Evolutionary conservation across 2,329 filamentous ascomycete genomes (phyloP), one percentile per base, ranked within the genome.

Genomic region (Endocalyx cinctus): DNA sequence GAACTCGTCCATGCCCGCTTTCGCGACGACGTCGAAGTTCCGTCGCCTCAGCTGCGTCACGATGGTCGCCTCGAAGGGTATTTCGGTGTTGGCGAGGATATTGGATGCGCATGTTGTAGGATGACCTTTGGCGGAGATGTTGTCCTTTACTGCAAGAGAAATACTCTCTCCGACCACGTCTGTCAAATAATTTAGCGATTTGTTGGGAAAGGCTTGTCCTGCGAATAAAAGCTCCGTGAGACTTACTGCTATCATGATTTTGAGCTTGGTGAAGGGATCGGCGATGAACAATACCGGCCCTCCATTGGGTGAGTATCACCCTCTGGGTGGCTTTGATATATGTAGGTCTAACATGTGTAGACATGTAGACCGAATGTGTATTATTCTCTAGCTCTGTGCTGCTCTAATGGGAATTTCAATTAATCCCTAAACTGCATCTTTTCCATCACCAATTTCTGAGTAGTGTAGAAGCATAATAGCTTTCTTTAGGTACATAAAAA

Each of bases 1-100:
- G 56, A 95, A 95, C 56, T 94, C 92, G 62, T 97, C 92, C 69
- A 97, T 79, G 56, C 94, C 95, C 3, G 87, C 89, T 60, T 95
- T 95, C 6, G 83, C 84, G 2, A 80, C 70, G 2, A 90, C 58
- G 5, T 72, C 58, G 5, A 77, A 79, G 26, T 82, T 84, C 5
- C 74, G 70, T 17, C 66, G 55, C 35, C 74, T 72, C 20, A 96
- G 70, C 48, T 81, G 74, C 32, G 70, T 64, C 20, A 94, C 78
- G 13, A 96, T 80, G 7, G 86, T 90, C 13, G 90, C 87, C 55
- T 89, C 78, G 59, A 84, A 90, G 4, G 89, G 86, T 40, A 84
- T 87, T 22, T 59, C 64, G 59, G 89, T 86, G 41, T 67, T 68
- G n/a, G 69, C 55, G 25, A 97, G 74, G 34, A 87, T 84, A 14